Evolutionary conservation across 768 basidiomycete genomes (phyloP).

Genomic region (Botryobasidium botryosum): DNA sequence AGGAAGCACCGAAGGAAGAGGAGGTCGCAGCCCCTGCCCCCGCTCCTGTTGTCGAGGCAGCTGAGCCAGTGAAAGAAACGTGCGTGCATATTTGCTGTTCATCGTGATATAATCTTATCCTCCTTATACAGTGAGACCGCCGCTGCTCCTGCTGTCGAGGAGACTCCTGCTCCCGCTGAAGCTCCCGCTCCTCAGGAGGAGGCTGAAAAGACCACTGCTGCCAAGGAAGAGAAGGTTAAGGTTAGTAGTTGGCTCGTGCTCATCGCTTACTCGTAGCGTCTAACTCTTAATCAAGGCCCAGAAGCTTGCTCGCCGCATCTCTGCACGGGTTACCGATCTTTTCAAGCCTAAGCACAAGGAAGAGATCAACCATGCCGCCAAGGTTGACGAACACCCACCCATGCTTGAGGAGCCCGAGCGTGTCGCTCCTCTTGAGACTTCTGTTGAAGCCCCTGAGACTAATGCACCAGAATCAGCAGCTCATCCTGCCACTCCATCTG

Average conservation of each 20-base stretch:
- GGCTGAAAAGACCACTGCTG: conserved; percentile 21
- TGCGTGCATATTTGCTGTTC: conserved; percentile 21
- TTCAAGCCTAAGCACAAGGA: conserved; percentile 60
- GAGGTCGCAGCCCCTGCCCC: too few species aligned
- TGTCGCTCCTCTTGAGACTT: conserved; percentile 72
- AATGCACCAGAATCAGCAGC: too few species aligned
- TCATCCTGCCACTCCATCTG: too few species aligned
- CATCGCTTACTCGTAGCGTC: conserved; percentile 15
- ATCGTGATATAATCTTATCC: neutral
- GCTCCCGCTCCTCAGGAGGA: conserved; percentile 18
- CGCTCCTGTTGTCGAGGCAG: conserved; percentile 14
- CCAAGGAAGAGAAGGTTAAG: conserved; percentile 29
- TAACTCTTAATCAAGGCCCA: conserved; percentile 21
- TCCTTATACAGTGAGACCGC: conserved; percentile 12
- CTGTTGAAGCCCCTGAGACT: conserved; percentile 33
- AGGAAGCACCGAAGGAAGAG: conserved; percentile 19
- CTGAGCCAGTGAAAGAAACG: conserved; percentile 57
- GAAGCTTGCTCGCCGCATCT: conserved; percentile 71
- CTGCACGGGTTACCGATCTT: conserved; percentile 64
- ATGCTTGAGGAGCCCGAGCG: conserved; percentile 71
- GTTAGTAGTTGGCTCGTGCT: conserved; percentile 14
- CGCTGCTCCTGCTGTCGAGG: conserved; percentile 20
- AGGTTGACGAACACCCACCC: conserved; percentile 80
- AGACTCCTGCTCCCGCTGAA: conserved; percentile 25
- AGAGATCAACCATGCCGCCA: conserved; percentile 34